Conservation (phyloP, 352 stramenopile species). For the Saprolegnia parasitica region DNA sequence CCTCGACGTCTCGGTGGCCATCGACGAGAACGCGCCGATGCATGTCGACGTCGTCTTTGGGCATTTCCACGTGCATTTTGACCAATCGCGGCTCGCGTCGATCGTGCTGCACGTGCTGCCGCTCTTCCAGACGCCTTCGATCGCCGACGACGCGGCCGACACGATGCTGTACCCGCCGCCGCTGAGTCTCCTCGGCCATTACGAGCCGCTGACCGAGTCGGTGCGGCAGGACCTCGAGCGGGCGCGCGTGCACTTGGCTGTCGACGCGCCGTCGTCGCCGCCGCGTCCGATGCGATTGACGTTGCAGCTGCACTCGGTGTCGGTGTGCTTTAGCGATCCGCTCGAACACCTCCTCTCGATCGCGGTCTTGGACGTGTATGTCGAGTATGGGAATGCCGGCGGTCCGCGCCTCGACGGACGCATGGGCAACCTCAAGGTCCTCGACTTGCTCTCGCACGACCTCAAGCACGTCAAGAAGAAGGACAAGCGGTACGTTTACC, state of each 20-base stretch:
- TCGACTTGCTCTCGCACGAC: constrained; percentile 43
- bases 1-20: constrained; percentile 64
- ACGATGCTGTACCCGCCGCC: constrained; percentile 3
- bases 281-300: constrained; percentile 38
- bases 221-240: constrained; percentile 73
- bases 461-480: constrained; percentile 24
- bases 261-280: constrained; percentile 6
- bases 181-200: constrained; percentile 2
- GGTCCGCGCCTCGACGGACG: constrained; percentile 30
- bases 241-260: constrained; percentile 57
- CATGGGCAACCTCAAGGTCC: constrained; percentile 64
- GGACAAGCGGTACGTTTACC: constrained; percentile 24
- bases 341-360: constrained; percentile 58
- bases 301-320: constrained; percentile 65
- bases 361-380: constrained; percentile 52
- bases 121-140: neutral
- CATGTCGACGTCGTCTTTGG: constrained; percentile 71
- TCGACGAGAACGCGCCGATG: constrained; percentile 44
- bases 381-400: constrained; percentile 31
- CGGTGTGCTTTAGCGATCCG: constrained; percentile 69
- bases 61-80: constrained; percentile 76
- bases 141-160: neutral
- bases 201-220: constrained; percentile 55
- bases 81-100: constrained; percentile 56
- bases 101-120: constrained; percentile 13